phyloP scores from a whole-genome alignment of 1,139 yeast genomes.

The Debaryomyces robertsiae region DNA sequence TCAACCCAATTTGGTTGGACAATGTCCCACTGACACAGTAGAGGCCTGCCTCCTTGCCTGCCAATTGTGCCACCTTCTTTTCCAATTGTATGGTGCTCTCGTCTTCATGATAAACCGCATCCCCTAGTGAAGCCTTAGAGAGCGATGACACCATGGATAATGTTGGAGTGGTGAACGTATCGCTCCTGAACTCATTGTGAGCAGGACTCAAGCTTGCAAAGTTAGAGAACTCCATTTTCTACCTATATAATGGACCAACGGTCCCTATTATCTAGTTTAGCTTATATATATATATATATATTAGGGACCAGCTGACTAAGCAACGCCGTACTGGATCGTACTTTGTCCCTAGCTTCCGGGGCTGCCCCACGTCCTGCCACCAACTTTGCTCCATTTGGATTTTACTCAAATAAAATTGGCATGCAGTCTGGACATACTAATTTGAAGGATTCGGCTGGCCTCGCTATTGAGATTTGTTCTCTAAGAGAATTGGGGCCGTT shows the following conservation, averaged over 20 bases:
- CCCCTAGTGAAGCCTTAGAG: constrained; percentile 37
- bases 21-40: constrained; percentile 51
- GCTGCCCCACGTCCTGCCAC: no score
- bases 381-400: no score
- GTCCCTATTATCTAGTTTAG: no score
- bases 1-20: constrained; percentile 46
- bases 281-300: not conserved
- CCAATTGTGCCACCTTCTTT: constrained; percentile 34
- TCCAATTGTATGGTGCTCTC: constrained; percentile 37
- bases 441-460: no score
- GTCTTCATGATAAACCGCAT: constrained; percentile 50
- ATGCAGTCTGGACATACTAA: no score
- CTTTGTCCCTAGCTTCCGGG: no score
- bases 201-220: constrained; percentile 29
- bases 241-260: not conserved
- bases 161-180: constrained; percentile 51
- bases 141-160: constrained; percentile 38
- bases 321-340: no score
- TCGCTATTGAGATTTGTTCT: no score
- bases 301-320: no score
- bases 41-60: constrained; percentile 47
- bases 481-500: no score
- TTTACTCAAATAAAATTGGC: no score
- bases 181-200: constrained; percentile 47
- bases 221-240: constrained; percentile 22